phyloP scores from a whole-genome alignment of 345 rosid genomes.

The Ricinus communis region DNA sequence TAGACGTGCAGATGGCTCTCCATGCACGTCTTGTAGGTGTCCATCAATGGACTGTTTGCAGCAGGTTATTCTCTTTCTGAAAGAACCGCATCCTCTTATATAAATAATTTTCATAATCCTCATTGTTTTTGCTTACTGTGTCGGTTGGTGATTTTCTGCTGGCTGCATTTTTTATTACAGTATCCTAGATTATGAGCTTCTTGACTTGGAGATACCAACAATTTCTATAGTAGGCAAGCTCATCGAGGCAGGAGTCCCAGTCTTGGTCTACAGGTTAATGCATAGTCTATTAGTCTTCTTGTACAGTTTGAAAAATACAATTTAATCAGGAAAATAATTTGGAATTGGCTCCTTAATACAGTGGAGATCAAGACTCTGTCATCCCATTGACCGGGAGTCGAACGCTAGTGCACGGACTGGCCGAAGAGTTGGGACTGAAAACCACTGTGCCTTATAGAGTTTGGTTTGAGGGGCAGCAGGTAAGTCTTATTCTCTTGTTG shows the following conservation, averaged over 20 bases:
- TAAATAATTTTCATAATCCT: too few species aligned
- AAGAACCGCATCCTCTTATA: too few species aligned
- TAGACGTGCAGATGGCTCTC: conserved; percentile 86
- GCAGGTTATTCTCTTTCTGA: conserved; percentile 60
- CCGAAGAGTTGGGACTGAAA: conserved; percentile 31
- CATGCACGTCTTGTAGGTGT: conserved; percentile 90
- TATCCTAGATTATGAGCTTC: conserved; percentile 74
- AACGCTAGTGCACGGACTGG: conserved; percentile 56
- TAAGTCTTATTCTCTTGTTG: neutral
- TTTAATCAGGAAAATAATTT: neutral
- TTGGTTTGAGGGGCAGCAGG: conserved; percentile 38
- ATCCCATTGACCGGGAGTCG: conserved; percentile 66
- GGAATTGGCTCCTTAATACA: conserved; percentile 28
- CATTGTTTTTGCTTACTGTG: too few species aligned
- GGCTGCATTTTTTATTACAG: conserved; percentile 33
- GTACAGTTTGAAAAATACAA: neutral
- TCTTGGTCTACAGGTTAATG: conserved; percentile 78
- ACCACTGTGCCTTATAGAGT: conserved; percentile 36
- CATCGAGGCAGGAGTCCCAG: conserved; percentile 70
- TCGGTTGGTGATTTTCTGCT: too few species aligned
- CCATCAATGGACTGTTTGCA: conserved; percentile 77
- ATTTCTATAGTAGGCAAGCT: conserved; percentile 61
- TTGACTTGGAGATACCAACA: conserved; percentile 78
- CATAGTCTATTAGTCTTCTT: neutral
- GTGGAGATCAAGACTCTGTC: conserved; percentile 49